These are phyloP conservation scores for Chrysanthemum makinoi DNA, from an alignment of 129 eudicot species.

Conservation along the genomic window DNA sequence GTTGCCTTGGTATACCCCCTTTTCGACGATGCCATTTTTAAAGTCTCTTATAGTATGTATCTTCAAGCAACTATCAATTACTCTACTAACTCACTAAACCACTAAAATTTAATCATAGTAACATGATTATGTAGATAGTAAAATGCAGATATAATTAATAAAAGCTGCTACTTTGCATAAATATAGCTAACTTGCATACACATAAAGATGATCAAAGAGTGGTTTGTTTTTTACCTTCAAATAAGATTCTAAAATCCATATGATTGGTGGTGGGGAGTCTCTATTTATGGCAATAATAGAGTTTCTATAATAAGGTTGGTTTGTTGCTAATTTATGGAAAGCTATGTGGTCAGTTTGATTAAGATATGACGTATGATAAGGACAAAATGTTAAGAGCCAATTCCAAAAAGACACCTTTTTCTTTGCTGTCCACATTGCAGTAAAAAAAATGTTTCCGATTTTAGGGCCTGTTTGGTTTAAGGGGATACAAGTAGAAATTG, in stretches of 20 bases:
- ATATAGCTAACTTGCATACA: background rate
- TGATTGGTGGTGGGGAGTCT: too few species aligned
- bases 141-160: background rate
- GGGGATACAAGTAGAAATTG: too few species aligned
- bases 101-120: background rate
- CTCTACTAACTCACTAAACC: too few species aligned
- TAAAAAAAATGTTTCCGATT: too few species aligned
- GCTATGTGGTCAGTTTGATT: background rate
- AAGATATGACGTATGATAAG: background rate
- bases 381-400: background rate
- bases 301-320: conserved; percentile 8
- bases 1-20: conserved; percentile 21
- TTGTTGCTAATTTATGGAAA: background rate
- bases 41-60: too few species aligned
- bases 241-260: too few species aligned
- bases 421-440: too few species aligned
- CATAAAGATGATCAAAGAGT: conserved; percentile 10
- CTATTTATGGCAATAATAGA: conserved; percentile 15
- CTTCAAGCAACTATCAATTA: background rate
- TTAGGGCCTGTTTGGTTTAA: too few species aligned
- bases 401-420: too few species aligned
- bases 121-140: conserved; percentile 15
- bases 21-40: conserved; percentile 14
- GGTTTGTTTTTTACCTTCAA: background rate
- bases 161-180: background rate